Base-by-base conservation (phyloP, 23 red algal species). In the Porphyridium purpureum region DNA sequence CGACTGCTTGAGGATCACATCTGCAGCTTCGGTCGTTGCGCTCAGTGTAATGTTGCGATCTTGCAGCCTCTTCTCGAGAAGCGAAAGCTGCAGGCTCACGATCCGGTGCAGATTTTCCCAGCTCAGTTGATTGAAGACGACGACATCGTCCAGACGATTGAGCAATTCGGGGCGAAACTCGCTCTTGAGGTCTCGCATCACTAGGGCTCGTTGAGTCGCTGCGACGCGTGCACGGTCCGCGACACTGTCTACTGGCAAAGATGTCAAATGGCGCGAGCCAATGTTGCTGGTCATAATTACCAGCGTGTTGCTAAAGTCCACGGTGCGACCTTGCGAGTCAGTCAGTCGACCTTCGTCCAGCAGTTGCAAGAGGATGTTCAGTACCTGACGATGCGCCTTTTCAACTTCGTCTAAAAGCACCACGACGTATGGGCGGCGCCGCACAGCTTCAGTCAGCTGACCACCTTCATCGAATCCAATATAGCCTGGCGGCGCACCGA, bases 341-440 rank as follows among this genome's bases (percentile, higher is more conserved):
- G 69, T 74, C 1, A 74, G 69, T 1, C 69, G 14, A 1, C 69
- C 69, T 26, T 74, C 69, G 47, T 74, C 69, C 26, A 74, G 40
- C n/a, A 74, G 53, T 56, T 74, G 69, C 9, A 74, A 31, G 14
- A 74, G 44, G 11, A 74, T 36, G 28, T 74, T 56, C 69, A 74
- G 46, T n/a, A 74, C 69, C 14, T 74, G 44, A 4, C 40, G 69
- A 63, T 74, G 69, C 7, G 69, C 69, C 54, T 74, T 74, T 64
- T 74, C 69, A 1, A 74, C 44, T 17, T 74, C 69, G 27, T 74
- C 69, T 20, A 74, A 35, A 4, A 74, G 54, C 32, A 74, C 59
- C 2, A 74, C 69, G 23, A 34, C 38, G 69, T 74, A 74, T 9
- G 69, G 69, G 1, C 69, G 69, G 51, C 69, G 38, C 5, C 47